Conservation (phyloP, 495 filamentous ascomycete genomes). For the Hyaloscypha finlandica region DNA sequence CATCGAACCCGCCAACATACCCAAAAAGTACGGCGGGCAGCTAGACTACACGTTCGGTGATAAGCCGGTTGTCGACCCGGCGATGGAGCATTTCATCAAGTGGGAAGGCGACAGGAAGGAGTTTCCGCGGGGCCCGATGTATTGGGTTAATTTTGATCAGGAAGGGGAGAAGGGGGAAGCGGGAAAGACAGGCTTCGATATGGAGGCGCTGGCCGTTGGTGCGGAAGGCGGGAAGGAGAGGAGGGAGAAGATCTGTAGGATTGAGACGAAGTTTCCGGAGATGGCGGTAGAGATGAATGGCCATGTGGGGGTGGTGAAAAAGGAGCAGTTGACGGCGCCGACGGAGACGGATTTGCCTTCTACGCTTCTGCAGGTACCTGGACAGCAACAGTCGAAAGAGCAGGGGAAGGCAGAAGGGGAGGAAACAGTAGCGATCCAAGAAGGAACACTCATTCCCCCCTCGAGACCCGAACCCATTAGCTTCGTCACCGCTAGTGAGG, state of each 20-base stretch:
- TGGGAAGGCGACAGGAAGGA: slow-evolving; percentile 47
- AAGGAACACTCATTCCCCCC: slow-evolving; percentile 19
- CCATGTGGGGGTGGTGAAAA: not conserved
- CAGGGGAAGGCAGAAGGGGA: not conserved
- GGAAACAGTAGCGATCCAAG: slow-evolving; percentile 9
- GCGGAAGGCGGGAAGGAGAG: slow-evolving; percentile 38
- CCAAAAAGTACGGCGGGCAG: slow-evolving; percentile 80
- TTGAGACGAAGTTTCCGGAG: slow-evolving; percentile 34
- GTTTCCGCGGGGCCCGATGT: slow-evolving; percentile 51
- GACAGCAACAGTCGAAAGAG: not conserved
- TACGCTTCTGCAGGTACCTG: not conserved
- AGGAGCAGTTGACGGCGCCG: slow-evolving; percentile 2
- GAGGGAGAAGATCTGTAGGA: slow-evolving; percentile 43
- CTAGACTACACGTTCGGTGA: slow-evolving; percentile 79
- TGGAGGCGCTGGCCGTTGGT: slow-evolving; percentile 50
- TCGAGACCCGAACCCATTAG: slow-evolving; percentile 23
- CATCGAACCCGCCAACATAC: slow-evolving; percentile 79
- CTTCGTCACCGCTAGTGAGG: slow-evolving; percentile 26
- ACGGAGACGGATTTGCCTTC: not conserved
- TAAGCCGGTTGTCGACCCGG: slow-evolving; percentile 68
- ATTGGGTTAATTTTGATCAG: slow-evolving; percentile 47
- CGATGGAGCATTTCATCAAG: slow-evolving; percentile 45
- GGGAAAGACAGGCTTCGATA: slow-evolving; percentile 31
- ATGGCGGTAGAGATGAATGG: not conserved
- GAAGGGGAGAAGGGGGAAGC: slow-evolving; percentile 35